phyloP scores from a whole-genome alignment of 495 filamentous ascomycete genomes.

The Neurospora hispaniola region DNA sequence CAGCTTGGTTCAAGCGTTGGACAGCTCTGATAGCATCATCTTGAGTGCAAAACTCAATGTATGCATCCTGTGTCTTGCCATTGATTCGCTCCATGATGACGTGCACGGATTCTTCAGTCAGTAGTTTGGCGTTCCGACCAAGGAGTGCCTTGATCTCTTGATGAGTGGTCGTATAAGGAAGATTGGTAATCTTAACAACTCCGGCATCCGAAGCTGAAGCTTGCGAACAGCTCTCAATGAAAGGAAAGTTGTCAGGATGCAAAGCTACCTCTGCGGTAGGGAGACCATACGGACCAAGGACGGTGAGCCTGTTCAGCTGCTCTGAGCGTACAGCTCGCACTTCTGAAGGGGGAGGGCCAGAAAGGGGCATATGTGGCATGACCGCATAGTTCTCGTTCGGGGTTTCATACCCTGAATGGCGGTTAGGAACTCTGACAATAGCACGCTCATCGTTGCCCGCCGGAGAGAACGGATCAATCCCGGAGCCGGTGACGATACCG shows the following conservation, averaged over 20 bases:
- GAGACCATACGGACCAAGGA: constrained; percentile 3
- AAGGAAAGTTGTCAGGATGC: constrained; percentile 27
- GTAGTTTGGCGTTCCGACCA: constrained; percentile 52
- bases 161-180: constrained; percentile 59
- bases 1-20: constrained; percentile 29
- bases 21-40: constrained; percentile 45
- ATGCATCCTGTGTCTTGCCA: constrained; percentile 69
- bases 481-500: neutral
- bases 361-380: neutral
- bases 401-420: neutral
- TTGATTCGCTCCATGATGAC: constrained; percentile 77
- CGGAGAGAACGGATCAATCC: neutral
- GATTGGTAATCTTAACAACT: constrained; percentile 32
- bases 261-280: constrained; percentile 25
- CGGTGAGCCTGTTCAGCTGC: constrained; percentile 20
- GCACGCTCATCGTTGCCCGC: neutral
- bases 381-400: neutral
- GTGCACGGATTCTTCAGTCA: constrained; percentile 55
- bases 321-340: constrained; percentile 16
- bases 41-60: constrained; percentile 50
- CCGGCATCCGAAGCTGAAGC: constrained; percentile 8
- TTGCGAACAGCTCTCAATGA: constrained; percentile 25
- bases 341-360: constrained; percentile 1
- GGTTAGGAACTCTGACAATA: neutral
- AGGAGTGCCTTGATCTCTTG: constrained; percentile 57